phyloP scores from a whole-genome alignment of 2,329 filamentous ascomycete species.

The Daldinia eschscholtzii region DNA sequence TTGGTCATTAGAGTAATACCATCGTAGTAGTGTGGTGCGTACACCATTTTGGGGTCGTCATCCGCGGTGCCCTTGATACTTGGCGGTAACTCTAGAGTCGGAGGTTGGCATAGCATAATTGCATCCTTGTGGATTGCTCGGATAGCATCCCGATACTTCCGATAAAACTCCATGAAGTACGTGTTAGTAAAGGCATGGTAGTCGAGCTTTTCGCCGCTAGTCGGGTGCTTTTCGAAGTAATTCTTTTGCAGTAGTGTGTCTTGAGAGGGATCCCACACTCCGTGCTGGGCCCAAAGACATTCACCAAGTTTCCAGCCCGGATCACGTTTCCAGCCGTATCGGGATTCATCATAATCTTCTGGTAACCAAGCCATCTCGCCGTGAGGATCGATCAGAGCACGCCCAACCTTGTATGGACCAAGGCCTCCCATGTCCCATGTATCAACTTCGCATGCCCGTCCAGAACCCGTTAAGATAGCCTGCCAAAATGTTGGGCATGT shows the following conservation, averaged over 20 bases:
- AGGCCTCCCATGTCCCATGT: conserved; percentile 95
- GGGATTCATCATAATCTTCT: conserved; percentile 83
- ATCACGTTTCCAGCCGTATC: conserved; percentile 92
- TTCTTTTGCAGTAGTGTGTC: conserved; percentile 85
- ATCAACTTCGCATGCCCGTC: conserved; percentile 88
- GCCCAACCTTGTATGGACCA: conserved; percentile 90
- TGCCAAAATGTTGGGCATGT: conserved; percentile 96
- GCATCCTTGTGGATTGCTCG: conserved; percentile 81
- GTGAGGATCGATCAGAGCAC: conserved; percentile 85
- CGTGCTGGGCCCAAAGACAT: conserved; percentile 97
- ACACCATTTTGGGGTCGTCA: conserved; percentile 90
- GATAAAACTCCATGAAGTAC: conserved; percentile 90
- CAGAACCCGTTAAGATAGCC: conserved; percentile 90
- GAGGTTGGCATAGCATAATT: conserved; percentile 91
- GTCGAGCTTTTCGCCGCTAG: conserved; percentile 78
- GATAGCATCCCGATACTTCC: conserved; percentile 80
- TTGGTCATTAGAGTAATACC: conserved; percentile 97
- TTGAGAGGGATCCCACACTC: conserved; percentile 87
- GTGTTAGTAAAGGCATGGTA: conserved; percentile 90
- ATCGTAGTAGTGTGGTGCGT: conserved; percentile 96
- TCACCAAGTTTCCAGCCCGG: conserved; percentile 91
- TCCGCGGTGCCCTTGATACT: conserved; percentile 87
- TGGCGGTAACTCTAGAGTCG: conserved; percentile 92
- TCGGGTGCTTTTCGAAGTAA: conserved; percentile 86
- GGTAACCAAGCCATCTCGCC: conserved; percentile 89